Evolutionary conservation across 2,329 filamentous ascomycete species (phyloP).

Genomic region (Pseudopithomyces maydicus): DNA sequence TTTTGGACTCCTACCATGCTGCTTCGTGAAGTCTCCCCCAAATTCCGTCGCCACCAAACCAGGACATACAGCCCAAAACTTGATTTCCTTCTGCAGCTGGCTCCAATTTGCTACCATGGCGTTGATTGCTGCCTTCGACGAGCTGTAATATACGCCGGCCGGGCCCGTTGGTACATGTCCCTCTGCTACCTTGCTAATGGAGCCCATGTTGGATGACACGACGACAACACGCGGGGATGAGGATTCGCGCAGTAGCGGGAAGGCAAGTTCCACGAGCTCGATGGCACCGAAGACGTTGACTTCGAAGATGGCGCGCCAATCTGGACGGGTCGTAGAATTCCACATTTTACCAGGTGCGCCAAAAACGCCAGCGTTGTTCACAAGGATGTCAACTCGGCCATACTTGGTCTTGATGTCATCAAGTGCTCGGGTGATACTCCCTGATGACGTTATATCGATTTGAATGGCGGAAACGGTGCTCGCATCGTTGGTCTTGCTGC

Average conservation of each 20-base stretch:
- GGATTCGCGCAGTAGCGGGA: conserved; percentile 36
- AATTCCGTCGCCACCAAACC: conserved; percentile 19
- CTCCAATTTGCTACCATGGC: conserved; percentile 34
- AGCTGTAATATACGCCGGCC: conserved; percentile 14
- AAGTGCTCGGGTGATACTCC: conserved; percentile 23
- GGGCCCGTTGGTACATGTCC: conserved; percentile 1
- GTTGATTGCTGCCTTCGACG: conserved; percentile 28
- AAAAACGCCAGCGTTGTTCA: conserved; percentile 77
- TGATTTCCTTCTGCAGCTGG: conserved; percentile 9
- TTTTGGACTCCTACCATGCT: conserved; percentile 14
- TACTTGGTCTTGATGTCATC: conserved; percentile 22
- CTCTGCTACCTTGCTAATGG: conserved; percentile 15
- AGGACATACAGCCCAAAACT: conserved; percentile 18
- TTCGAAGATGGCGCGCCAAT: conserved; percentile 22
- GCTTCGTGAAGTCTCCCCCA: conserved; percentile 15
- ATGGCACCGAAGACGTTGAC: conserved; percentile 38
- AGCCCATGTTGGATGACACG: conserved; percentile 33
- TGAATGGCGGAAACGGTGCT: conserved; percentile 26
- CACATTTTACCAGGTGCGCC: conserved; percentile 2
- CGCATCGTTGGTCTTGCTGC: conserved; percentile 10
- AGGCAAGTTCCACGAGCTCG: conserved; percentile 29
- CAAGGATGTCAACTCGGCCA: conserved; percentile 68
- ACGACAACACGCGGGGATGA: conserved; percentile 29
- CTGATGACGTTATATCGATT: conserved; percentile 23
- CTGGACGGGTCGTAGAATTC: conserved; percentile 2